phyloP scores from a whole-genome alignment of 2,329 filamentous ascomycete species.

The Trichoderma sp. region DNA sequence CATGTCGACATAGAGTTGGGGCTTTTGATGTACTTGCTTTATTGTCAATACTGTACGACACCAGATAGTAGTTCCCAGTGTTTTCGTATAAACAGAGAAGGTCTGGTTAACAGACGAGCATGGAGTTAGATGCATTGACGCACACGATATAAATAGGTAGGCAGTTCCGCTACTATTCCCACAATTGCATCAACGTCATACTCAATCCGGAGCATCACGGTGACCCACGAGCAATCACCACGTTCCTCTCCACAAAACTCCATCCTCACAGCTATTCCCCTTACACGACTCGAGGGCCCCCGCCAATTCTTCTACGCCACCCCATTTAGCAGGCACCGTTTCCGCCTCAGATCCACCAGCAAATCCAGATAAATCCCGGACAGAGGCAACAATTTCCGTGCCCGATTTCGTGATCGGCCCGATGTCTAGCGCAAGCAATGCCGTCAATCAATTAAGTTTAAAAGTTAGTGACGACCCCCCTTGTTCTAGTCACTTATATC shows the following conservation, averaged over 20 bases:
- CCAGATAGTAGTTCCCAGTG: neutral
- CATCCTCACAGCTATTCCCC: neutral
- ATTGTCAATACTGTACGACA: neutral
- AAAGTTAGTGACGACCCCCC: neutral
- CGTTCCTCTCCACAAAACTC: neutral
- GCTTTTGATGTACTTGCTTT: neutral
- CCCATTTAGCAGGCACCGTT: neutral
- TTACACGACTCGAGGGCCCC: constrained; percentile 11
- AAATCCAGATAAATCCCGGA: constrained; percentile 18
- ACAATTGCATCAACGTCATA: neutral
- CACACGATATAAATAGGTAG: neutral
- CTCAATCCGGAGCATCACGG: neutral
- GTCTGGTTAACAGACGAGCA: neutral
- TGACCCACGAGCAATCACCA: neutral
- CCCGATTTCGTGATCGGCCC: constrained; percentile 2
- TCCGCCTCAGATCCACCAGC: constrained; percentile 6
- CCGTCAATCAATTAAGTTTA: neutral
- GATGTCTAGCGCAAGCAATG: constrained; percentile 5
- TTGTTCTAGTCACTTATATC: neutral
- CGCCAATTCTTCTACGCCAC: constrained; percentile 1
- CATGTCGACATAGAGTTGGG: neutral
- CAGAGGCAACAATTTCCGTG: constrained; percentile 19
- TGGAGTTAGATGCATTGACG: neutral
- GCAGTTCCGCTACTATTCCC: neutral
- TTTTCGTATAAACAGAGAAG: neutral